phyloP scores from a whole-genome alignment of 352 stramenopile species.

The Phytopythium montanum region DNA sequence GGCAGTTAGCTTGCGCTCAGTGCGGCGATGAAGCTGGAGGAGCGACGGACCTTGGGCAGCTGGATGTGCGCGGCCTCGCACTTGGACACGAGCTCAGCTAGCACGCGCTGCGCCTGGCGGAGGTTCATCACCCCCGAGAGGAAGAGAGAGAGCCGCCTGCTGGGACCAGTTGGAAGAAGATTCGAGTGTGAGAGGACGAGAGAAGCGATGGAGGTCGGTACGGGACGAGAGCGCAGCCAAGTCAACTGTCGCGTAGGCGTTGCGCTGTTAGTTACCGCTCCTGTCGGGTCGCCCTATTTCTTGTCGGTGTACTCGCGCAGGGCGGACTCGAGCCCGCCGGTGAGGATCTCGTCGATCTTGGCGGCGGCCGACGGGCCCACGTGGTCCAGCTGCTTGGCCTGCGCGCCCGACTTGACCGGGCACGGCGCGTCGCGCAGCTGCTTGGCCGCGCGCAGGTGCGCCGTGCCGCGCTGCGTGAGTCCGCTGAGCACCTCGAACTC shows the following conservation, averaged over 20 bases:
- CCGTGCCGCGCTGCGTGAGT: slow-evolving; percentile 43
- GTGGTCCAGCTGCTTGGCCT: slow-evolving; percentile 45
- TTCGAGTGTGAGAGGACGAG: neutral
- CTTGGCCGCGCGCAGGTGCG: slow-evolving; percentile 59
- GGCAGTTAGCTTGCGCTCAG: neutral
- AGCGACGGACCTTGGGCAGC: slow-evolving; percentile 33
- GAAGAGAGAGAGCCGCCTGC: neutral
- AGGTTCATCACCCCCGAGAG: slow-evolving; percentile 39
- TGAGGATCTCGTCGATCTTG: slow-evolving; percentile 61
- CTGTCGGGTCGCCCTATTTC: slow-evolving; percentile 11
- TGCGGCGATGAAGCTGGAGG: neutral
- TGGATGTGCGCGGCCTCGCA: slow-evolving; percentile 57
- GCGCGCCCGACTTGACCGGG: slow-evolving; percentile 53
- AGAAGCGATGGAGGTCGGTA: neutral
- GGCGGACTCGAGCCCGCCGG: slow-evolving; percentile 37
- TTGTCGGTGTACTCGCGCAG: slow-evolving; percentile 49
- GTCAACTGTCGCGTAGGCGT: slow-evolving; percentile 1
- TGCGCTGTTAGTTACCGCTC: slow-evolving; percentile 7
- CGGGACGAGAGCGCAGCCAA: neutral
- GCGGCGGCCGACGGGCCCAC: slow-evolving; percentile 41
- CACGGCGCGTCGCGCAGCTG: slow-evolving; percentile 34
- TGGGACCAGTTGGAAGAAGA: neutral
- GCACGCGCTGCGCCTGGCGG: slow-evolving; percentile 52
- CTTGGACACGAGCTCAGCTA: slow-evolving; percentile 56
- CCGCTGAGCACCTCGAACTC: slow-evolving; percentile 50